Base-by-base conservation (phyloP, 2,329 filamentous ascomycete genomes). In the Penicillium vulpinum region DNA sequence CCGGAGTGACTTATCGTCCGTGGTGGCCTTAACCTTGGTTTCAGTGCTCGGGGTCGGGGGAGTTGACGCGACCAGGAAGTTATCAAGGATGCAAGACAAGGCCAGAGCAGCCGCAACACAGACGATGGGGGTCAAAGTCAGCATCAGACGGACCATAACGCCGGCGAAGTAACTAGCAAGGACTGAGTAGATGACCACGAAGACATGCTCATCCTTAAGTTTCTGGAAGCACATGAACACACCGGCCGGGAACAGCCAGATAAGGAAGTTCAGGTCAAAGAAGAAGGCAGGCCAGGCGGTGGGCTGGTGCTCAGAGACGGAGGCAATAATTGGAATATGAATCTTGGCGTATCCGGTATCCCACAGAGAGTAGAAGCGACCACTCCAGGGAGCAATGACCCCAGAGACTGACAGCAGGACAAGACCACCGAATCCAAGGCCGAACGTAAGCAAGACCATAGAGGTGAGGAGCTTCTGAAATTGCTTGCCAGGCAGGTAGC, bases 261-360 rank as follows among this genome's bases (percentile, higher is more conserved):
- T 96, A 70, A 99, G 84, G 81, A 99, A 87, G 81, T 96, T 97
- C 67, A 99, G 83, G 70, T 99, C 94, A 76, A 99, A 99, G 82
- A 99, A 99, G 83, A 97, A 99, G 16, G 95, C 91, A 2, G 94
- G 94, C 94, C 94, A 99, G 41, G 94, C 94, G 36, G 94, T 99
- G 53, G 94, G 94, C 79, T 99, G 94, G 80, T 99, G 94, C 79
- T 99, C 94, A 1, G 94, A 99, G 45, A 99, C 94, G n/a, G 94
- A 99, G 4, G 94, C 94, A 74, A 99, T 99, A 73, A 99, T 99
- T 60, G 94, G 94, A 72, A 99, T 99, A 72, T 99, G 94, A 62
- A 97, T 95, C 83, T 99, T 99, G 70, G 94, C 94, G 73, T 99
- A 99, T 68, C 91, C 89, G 6, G 94, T 99, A 74, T 99, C 95